Evolutionary conservation across 441 rosid species (phyloP), one percentile per base, ranked within the genome.

Genomic region (Bocquillonia castaneifolia): DNA sequence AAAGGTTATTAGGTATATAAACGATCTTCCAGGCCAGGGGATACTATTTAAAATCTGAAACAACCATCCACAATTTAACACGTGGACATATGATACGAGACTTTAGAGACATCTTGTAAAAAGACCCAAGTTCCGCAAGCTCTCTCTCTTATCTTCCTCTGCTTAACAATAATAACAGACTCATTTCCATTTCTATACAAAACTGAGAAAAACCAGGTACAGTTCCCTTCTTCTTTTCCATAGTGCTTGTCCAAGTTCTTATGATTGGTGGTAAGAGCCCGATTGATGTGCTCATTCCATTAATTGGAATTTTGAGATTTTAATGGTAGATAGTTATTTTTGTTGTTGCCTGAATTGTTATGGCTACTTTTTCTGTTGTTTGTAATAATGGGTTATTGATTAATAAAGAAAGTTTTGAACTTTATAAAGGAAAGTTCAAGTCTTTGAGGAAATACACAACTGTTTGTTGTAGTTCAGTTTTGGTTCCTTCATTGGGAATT

Each of bases 341-440:
- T 59, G 60, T 25, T 72, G 44, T 56, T 28, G 70, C 52, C 36
- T 54, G 31, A 63, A 66, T 52, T 37, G 64, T 64, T 58, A 91
- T 91, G 97, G 84, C 89, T 75, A 72, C 84, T 53, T 70, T 77
- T 73, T 77, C 66, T 77, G 77, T 81, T 67, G 82, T 87, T 56
- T 85, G 87, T 85, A 78, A 79, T 72, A 77, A 72, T 78, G 88
- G 86, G 59, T 79, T 82, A 34, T 79, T 72, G 25, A 63, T 73
- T 64, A 61, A 66, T 40, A 80, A 64, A 40, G 72, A 71, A 20
- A 72, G 71, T 47, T 69, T 60, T 60, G 67, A 81, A 5, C 71
- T 66, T 74, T 59, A 28, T 64, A 23, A 53, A 57, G 72, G 60
- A 50, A 85, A 80, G 59, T 45, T 64, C 5, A 69, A 72, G 62